Percentiles rank a stretch among this genome's conserved stretches.
phyloP scores from a whole-genome alignment of 2,329 filamentous ascomycete genomes.

The Macrophomina tecta region DNA sequence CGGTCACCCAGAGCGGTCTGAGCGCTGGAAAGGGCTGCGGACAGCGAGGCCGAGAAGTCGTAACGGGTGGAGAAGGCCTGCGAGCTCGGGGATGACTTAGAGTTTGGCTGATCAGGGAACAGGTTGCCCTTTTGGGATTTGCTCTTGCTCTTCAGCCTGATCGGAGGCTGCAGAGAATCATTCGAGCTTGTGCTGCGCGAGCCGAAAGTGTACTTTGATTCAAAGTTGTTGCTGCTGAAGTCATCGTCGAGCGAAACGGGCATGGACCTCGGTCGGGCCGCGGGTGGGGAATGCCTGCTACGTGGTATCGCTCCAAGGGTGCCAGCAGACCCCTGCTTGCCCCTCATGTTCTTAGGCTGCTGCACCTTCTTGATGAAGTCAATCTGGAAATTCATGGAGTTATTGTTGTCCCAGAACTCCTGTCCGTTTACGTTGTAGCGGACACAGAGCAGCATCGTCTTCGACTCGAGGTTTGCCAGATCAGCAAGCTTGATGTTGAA shows the following conservation, averaged over 20 bases:
- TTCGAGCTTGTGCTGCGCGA: slow-evolving; percentile 54
- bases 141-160: slow-evolving; percentile 74
- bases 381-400: slow-evolving; percentile 84
- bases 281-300: slow-evolving; percentile 55
- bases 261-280: slow-evolving; percentile 55
- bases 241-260: slow-evolving; percentile 69
- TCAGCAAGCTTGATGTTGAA: slow-evolving; percentile 95
- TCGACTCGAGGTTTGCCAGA: slow-evolving; percentile 86
- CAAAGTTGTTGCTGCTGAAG: slow-evolving; percentile 65
- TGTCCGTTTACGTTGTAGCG: slow-evolving; percentile 83
- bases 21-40: slow-evolving; percentile 77
- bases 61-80: slow-evolving; percentile 91
- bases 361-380: slow-evolving; percentile 85
- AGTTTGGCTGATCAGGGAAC: slow-evolving; percentile 59
- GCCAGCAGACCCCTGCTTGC: slow-evolving; percentile 46
- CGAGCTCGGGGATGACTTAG: slow-evolving; percentile 51
- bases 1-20: slow-evolving; percentile 67
- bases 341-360: slow-evolving; percentile 58
- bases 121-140: slow-evolving; percentile 63
- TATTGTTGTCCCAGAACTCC: slow-evolving; percentile 97
- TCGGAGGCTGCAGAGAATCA: slow-evolving; percentile 63
- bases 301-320: slow-evolving; percentile 59
- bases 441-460: slow-evolving; percentile 91
- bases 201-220: slow-evolving; percentile 54
- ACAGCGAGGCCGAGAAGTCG: slow-evolving; percentile 92